Base-by-base conservation (phyloP, 2,329 filamentous ascomycete genomes). In the Hypoxylon sp. region DNA sequence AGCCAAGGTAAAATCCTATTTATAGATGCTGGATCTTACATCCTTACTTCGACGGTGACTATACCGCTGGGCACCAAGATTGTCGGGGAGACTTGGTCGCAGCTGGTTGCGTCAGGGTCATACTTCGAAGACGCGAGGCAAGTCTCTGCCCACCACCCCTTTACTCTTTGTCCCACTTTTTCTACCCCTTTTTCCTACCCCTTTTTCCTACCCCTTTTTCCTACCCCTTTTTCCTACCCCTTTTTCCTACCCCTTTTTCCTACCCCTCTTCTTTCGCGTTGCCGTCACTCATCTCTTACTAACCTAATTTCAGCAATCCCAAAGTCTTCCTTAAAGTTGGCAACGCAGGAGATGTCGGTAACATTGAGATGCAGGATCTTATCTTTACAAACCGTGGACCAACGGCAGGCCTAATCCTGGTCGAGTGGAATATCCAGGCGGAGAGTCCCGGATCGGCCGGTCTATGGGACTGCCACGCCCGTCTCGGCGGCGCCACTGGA, bases 331-430 rank as follows among this genome's bases (percentile, higher is more conserved):
- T 92, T 72, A 80, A 91, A 66, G 38, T 93, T 53, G 91, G 91
- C 25, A 77, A 86, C 50, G 77, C 81, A 19, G 90, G 89, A 43
- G 86, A 91, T 58, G 79, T 79, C 23, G 91, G 91, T 59, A 80
- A 81, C 3, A 89, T 93, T 41, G 91, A 94, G 78, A 90, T 93
- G 69, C 85, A 82, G 48, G 91, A 93, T 73, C 79, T 92, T 61
- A 84, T 93, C 61, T 88, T 94, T 72, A 84, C 88, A 65, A 91
- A 90, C 51, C 83, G 85, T 71, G 91, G 91, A 0, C 80, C 88
- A 2, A 87, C 88, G 23, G 87, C 90, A 0, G 91, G 91, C 59
- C 90, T 88, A 2, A 89, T 93, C 68, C 81, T 93, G 70, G 85
- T 93, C 75, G 85, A 93, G 75, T 93, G 90, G 90, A 93, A 93